phyloP scores from a whole-genome alignment of 169 alveolate genomes.

The Neospora caninum region DNA sequence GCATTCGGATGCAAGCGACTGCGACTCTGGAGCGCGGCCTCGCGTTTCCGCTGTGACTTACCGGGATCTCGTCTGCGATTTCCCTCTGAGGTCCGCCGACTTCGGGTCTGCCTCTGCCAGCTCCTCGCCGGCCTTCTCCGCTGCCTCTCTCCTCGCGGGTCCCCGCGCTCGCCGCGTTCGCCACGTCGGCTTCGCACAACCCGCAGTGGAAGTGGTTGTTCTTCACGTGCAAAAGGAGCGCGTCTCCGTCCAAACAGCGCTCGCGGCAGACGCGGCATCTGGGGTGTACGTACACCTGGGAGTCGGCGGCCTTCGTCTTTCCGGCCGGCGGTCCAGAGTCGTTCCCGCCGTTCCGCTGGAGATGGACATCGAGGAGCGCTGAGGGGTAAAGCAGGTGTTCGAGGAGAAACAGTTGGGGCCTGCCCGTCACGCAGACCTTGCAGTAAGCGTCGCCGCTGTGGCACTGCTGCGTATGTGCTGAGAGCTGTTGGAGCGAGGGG shows the following conservation, averaged over 20 bases:
- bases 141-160: background rate
- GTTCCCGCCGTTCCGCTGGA: background rate
- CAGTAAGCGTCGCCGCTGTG: background rate
- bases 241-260: conserved; percentile 18
- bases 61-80: background rate
- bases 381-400: background rate
- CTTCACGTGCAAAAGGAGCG: conserved; percentile 10
- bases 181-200: background rate
- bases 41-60: too few species aligned
- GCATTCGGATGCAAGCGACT: too few species aligned
- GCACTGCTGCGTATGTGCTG: background rate
- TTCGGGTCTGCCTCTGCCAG: background rate
- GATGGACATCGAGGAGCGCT: background rate
- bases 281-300: conserved; percentile 35
- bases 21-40: too few species aligned
- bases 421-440: conserved; percentile 18
- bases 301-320: background rate
- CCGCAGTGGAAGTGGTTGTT: conserved; percentile 19
- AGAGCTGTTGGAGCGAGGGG: background rate
- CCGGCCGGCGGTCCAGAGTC: background rate
- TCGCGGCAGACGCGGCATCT: conserved; percentile 28
- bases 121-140: background rate
- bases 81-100: background rate
- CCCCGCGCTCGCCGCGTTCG: background rate
- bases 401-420: background rate